A percentile compares a stretch with the other conserved stretches of the same genome.
phyloP scores from a whole-genome alignment of 2,329 filamentous ascomycete genomes.

The Thielaviopsis populi region DNA sequence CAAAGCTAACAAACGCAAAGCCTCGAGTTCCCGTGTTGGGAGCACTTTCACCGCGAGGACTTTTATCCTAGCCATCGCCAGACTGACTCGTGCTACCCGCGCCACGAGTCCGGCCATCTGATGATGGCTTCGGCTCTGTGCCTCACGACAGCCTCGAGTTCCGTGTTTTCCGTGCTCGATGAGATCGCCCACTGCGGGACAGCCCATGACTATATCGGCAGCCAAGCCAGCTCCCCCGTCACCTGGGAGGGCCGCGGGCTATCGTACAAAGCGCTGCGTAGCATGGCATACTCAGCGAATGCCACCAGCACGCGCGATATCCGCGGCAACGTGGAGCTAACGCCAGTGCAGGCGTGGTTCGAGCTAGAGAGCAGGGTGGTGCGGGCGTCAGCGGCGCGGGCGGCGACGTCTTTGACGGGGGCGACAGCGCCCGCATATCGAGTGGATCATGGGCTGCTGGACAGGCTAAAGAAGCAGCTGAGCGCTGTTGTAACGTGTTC shows the following conservation, averaged over 20 bases:
- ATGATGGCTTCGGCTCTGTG: constrained; percentile 15
- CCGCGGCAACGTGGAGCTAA: constrained; percentile 10
- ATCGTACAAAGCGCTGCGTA: constrained; percentile 10
- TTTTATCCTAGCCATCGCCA: constrained; percentile 3
- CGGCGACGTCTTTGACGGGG: neutral
- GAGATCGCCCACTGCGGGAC: constrained; percentile 9
- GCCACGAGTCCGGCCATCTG: constrained; percentile 14
- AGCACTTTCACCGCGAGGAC: constrained; percentile 14
- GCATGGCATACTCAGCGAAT: constrained; percentile 5
- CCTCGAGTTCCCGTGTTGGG: constrained; percentile 12
- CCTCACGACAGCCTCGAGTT: constrained; percentile 5
- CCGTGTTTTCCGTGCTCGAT: constrained; percentile 11
- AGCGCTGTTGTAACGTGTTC: constrained; percentile 1
- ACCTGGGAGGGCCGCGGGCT: constrained; percentile 14
- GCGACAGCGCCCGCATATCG: neutral
- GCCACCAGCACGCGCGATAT: neutral
- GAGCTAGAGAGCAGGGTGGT: constrained; percentile 10
- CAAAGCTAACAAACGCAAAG: constrained; percentile 5
- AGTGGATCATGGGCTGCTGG: constrained; percentile 4
- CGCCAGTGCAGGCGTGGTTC: constrained; percentile 16
- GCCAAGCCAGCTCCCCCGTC: neutral
- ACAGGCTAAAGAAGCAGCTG: constrained; percentile 12
- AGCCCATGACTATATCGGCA: constrained; percentile 1
- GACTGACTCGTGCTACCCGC: neutral
- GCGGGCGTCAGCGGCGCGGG: neutral